A percentile compares a stretch with the other conserved stretches of the same genome.
phyloP scores from a whole-genome alignment of 768 basidiomycete species.

The Kondoa malvinella region DNA sequence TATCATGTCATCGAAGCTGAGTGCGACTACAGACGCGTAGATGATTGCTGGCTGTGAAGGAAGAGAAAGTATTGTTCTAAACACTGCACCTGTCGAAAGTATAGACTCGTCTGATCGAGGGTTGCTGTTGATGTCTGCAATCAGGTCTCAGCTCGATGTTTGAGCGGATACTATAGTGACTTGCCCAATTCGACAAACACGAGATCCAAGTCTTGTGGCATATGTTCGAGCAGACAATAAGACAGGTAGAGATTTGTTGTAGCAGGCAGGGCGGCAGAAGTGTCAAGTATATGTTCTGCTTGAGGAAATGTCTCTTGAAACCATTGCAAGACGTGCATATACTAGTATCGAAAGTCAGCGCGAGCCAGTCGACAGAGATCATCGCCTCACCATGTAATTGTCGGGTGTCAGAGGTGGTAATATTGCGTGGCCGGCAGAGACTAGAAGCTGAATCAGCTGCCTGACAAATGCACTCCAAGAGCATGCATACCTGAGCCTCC shows the following conservation, averaged over 20 bases:
- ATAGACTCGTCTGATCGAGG: slow-evolving; percentile 12
- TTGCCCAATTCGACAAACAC: slow-evolving; percentile 7
- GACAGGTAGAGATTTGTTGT: slow-evolving; percentile 10
- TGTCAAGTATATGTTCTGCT: slow-evolving; percentile 5
- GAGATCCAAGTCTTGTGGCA: slow-evolving; percentile 15
- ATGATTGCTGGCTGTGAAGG: slow-evolving; percentile 22
- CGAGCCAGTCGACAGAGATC: background rate
- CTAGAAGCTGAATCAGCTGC: too few species aligned
- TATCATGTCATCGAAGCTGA: slow-evolving; percentile 12
- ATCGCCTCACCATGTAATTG: slow-evolving; percentile 13
- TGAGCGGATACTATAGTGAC: background rate
- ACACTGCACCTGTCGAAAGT: slow-evolving; percentile 15
- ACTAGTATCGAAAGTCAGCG: background rate
- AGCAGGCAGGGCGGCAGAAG: slow-evolving; percentile 12
- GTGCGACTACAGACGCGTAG: slow-evolving; percentile 15
- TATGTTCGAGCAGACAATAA: slow-evolving; percentile 13
- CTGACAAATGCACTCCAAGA: background rate
- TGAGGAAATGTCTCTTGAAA: slow-evolving; percentile 15
- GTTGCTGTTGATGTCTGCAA: slow-evolving; percentile 15
- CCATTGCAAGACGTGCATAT: slow-evolving; percentile 7
- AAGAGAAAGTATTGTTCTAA: slow-evolving; percentile 17
- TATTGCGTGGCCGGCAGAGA: slow-evolving; percentile 10
- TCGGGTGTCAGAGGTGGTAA: slow-evolving; percentile 10
- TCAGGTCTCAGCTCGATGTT: background rate
- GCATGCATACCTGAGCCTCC: slow-evolving; percentile 20